phyloP scores from a whole-genome alignment of 768 basidiomycete species.

The Trichaptum fuscoviolaceum region DNA sequence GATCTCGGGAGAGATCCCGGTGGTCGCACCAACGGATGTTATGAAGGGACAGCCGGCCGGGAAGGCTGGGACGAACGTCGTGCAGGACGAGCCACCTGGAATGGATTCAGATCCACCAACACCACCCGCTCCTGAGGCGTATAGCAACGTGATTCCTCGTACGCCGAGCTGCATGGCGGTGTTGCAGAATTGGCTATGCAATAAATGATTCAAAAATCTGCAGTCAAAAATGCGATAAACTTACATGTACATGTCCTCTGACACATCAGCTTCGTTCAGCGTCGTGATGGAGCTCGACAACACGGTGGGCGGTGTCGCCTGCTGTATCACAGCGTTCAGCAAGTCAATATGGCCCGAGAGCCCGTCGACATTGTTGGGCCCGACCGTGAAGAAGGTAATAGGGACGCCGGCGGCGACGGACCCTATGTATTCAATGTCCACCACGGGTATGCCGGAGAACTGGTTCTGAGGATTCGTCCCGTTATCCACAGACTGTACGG shows the following conservation, averaged over 20 bases:
- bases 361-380: slow-evolving; percentile 12
- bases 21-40: slow-evolving; percentile 59
- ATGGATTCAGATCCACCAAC: slow-evolving; percentile 55
- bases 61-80: slow-evolving; percentile 17
- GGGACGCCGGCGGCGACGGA: slow-evolving; percentile 16
- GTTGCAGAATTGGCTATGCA: slow-evolving; percentile 13
- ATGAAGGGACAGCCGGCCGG: slow-evolving; percentile 30
- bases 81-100: slow-evolving; percentile 9
- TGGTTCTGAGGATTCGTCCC: slow-evolving; percentile 15
- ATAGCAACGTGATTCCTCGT: slow-evolving; percentile 53
- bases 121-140: slow-evolving; percentile 59
- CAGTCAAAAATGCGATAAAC: background rate
- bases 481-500: slow-evolving; percentile 17
- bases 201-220: too few relatives aligned
- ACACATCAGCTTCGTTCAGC: background rate
- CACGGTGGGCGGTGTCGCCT: slow-evolving; percentile 12
- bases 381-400: slow-evolving; percentile 13
- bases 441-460: slow-evolving; percentile 4
- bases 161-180: slow-evolving; percentile 19
- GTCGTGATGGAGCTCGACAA: slow-evolving; percentile 12
- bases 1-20: slow-evolving; percentile 46
- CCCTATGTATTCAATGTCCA: slow-evolving; percentile 19
- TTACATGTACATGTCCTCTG: background rate
- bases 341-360: slow-evolving; percentile 14
- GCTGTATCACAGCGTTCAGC: slow-evolving; percentile 12